phyloP scores from a whole-genome alignment of 2,329 filamentous ascomycete species.

The Chrysoporthe cubensis region DNA sequence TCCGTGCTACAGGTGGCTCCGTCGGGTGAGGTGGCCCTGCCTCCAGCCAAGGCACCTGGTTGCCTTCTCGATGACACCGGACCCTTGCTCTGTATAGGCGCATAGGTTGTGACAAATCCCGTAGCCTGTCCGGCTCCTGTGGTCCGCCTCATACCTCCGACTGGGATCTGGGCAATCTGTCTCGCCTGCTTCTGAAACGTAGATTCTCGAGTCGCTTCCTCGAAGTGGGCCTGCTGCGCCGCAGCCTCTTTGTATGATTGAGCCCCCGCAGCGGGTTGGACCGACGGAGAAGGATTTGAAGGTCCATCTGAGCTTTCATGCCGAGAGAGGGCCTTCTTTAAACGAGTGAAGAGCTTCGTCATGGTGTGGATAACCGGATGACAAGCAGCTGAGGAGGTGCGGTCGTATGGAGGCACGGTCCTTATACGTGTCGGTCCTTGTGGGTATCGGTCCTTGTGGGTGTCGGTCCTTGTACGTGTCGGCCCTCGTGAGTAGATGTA shows the following conservation, averaged over 20 bases:
- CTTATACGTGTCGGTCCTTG: neutral
- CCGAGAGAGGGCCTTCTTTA: neutral
- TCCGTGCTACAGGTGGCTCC: conserved; percentile 4
- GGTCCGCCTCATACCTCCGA: conserved; percentile 23
- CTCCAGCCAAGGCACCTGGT: neutral
- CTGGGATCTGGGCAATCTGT: conserved; percentile 25
- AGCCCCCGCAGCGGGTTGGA: neutral
- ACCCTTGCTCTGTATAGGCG: conserved; percentile 14
- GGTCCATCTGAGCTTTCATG: neutral
- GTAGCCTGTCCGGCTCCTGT: conserved; percentile 14
- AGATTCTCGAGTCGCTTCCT: neutral
- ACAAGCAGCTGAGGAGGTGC: neutral
- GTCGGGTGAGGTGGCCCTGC: neutral
- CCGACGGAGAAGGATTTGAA: neutral
- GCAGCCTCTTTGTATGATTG: neutral
- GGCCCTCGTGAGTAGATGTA: neutral
- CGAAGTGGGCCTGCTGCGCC: conserved; percentile 15
- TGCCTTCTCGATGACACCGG: conserved; percentile 5
- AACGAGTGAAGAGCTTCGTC: neutral
- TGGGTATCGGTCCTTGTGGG: neutral
- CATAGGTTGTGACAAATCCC: conserved; percentile 16
- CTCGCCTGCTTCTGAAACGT: conserved; percentile 21
- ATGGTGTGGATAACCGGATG: neutral
- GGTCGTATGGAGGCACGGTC: neutral
- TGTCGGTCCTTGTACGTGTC: neutral